Evolutionary conservation across 345 rosid genomes (phyloP).

Genomic region (Camelina hispida): DNA sequence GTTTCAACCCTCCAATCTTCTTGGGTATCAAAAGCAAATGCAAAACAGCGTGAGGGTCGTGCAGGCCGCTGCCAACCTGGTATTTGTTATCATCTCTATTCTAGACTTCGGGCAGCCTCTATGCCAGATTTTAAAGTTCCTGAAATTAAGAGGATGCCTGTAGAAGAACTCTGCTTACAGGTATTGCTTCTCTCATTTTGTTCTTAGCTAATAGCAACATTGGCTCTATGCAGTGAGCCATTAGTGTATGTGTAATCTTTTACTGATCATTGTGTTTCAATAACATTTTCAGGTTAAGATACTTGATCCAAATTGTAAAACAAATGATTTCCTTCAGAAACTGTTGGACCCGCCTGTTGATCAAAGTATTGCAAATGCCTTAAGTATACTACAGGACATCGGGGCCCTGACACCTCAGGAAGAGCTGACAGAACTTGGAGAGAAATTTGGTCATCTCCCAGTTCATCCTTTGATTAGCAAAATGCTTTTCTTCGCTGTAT

Average conservation of each 20-base stretch:
- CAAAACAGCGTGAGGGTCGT: slow-evolving; percentile 93
- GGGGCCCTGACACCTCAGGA: slow-evolving; percentile 87
- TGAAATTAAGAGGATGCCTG: slow-evolving; percentile 91
- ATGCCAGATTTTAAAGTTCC: slow-evolving; percentile 85
- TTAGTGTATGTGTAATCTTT: slow-evolving; percentile 19
- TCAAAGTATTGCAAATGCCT: slow-evolving; percentile 72
- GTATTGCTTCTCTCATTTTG: slow-evolving; percentile 44
- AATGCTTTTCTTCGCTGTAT: slow-evolving; percentile 90
- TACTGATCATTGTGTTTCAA: slow-evolving; percentile 29
- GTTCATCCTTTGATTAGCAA: slow-evolving; percentile 90
- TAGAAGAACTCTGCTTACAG: slow-evolving; percentile 96
- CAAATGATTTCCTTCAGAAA: slow-evolving; percentile 72
- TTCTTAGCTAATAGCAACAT: not conserved
- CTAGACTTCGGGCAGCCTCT: slow-evolving; percentile 78
- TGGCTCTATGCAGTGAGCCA: slow-evolving; percentile 8
- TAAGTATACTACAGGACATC: slow-evolving; percentile 73
- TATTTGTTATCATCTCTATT: slow-evolving; percentile 87
- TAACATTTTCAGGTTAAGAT: slow-evolving; percentile 69
- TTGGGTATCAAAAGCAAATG: slow-evolving; percentile 95
- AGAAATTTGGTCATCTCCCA: slow-evolving; percentile 82
- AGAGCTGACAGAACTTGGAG: slow-evolving; percentile 85
- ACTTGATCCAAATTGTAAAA: slow-evolving; percentile 72
- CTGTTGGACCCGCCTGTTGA: slow-evolving; percentile 88
- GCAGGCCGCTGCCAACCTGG: slow-evolving; percentile 99
- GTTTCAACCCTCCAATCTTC: slow-evolving; percentile 92